phyloP scores from a whole-genome alignment of 208 protist genomes.

The Leishmania tarentolae region DNA sequence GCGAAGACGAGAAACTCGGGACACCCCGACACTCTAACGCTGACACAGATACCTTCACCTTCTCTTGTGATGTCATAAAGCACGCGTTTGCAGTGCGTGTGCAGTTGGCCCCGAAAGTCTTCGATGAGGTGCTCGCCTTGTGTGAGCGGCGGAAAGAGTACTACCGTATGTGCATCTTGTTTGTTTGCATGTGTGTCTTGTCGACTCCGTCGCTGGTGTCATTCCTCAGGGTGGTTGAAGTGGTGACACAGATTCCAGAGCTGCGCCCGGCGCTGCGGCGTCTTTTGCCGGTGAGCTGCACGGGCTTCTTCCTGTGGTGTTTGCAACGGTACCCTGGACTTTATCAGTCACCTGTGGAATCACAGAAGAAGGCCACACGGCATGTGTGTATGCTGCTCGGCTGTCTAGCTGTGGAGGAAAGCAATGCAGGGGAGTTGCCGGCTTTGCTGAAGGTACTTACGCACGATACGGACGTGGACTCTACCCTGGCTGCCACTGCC shows the following conservation, averaged over 20 bases:
- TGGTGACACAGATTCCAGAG: conserved; percentile 33
- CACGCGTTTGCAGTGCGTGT: conserved; percentile 59
- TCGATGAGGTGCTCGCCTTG: conserved; percentile 62
- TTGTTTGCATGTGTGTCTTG: conserved; percentile 72
- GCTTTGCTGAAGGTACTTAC: conserved; percentile 12
- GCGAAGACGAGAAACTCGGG: background rate
- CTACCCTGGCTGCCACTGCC: conserved; percentile 4
- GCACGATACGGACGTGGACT: background rate
- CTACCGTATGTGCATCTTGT: conserved; percentile 58
- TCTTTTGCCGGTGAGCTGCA: conserved; percentile 32
- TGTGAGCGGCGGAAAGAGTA: conserved; percentile 54
- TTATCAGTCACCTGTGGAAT: conserved; percentile 12
- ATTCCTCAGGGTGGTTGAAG: conserved; percentile 50
- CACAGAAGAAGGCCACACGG: conserved; percentile 3
- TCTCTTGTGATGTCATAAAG: conserved; percentile 69
- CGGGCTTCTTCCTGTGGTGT: conserved; percentile 55
- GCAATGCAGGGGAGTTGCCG: conserved; percentile 9
- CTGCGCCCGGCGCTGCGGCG: conserved; percentile 21
- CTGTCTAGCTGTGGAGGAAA: conserved; percentile 22
- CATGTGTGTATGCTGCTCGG: conserved; percentile 15
- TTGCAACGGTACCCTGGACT: conserved; percentile 34
- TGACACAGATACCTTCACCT: conserved; percentile 38
- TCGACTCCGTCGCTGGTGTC: conserved; percentile 60
- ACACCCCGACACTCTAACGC: background rate
- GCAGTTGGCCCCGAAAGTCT: conserved; percentile 49